Conservation (phyloP, 2,329 filamentous ascomycete genomes). For the Aspergillus cejpii region DNA sequence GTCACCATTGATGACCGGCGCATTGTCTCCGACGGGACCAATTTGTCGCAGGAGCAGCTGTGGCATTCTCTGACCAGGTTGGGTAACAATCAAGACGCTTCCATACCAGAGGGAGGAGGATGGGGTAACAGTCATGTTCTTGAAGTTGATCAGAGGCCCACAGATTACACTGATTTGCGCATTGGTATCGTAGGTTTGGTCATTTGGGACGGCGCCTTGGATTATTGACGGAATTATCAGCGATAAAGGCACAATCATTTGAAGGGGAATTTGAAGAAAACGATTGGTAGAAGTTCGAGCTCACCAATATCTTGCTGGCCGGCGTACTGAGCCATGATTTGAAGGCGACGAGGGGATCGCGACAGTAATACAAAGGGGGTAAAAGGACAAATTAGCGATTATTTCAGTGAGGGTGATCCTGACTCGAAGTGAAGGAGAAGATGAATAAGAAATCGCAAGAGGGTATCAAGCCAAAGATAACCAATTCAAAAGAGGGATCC, state of each 20-base stretch:
- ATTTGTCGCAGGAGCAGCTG: slow-evolving; percentile 48
- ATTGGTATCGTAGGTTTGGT: slow-evolving; percentile 13
- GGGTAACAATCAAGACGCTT: slow-evolving; percentile 76
- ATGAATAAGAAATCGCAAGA: background rate
- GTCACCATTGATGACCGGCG: slow-evolving; percentile 13
- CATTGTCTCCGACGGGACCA: slow-evolving; percentile 27
- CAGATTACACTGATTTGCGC: slow-evolving; percentile 39
- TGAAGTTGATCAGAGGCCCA: slow-evolving; percentile 46
- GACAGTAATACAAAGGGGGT: background rate
- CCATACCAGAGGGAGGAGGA: slow-evolving; percentile 60
- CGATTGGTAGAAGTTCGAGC: background rate
- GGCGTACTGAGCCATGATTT: background rate
- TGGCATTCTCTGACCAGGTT: slow-evolving; percentile 58
- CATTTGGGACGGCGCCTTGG: slow-evolving; percentile 20
- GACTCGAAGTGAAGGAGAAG: background rate
- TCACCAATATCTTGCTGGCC: background rate
- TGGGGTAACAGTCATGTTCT: slow-evolving; percentile 39
- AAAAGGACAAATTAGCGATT: background rate
- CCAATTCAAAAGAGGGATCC: slow-evolving; percentile 1
- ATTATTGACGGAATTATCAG: background rate
- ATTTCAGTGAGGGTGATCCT: background rate
- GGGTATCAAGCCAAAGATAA: background rate
- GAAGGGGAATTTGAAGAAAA: background rate
- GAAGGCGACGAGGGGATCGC: background rate
- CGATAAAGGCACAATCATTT: background rate